A percentile compares a stretch with the other conserved stretches of the same genome.
Evolutionary conservation across 1,139 yeast species (phyloP).

Genomic region (Pichia sp.): DNA sequence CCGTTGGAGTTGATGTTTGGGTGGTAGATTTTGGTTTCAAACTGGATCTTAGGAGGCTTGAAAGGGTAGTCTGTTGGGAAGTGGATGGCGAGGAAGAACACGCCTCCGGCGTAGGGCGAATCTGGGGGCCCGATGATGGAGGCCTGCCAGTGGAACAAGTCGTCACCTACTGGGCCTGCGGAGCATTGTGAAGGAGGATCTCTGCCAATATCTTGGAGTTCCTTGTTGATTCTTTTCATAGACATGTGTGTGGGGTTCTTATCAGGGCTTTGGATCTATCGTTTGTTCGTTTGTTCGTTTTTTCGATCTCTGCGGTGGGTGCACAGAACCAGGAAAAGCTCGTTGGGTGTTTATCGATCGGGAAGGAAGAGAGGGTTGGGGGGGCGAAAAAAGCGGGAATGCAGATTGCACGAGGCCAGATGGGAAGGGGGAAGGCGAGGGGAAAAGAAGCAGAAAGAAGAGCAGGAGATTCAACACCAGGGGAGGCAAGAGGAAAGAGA

Average conservation of each 20-base stretch:
- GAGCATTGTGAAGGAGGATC: slow-evolving; percentile 99
- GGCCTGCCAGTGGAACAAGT: slow-evolving; percentile 57
- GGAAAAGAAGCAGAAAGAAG: too few relatives aligned
- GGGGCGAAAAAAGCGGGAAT: background rate
- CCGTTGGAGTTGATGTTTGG: slow-evolving; percentile 70
- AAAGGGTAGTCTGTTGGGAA: slow-evolving; percentile 63
- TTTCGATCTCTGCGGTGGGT: too few relatives aligned
- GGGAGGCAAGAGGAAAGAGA: too few relatives aligned
- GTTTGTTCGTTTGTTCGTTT: too few relatives aligned
- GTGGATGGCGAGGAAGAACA: slow-evolving; percentile 47
- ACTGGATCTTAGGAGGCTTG: slow-evolving; percentile 55
- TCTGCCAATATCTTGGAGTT: slow-evolving; percentile 91
- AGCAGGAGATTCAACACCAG: too few relatives aligned
- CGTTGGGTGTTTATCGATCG: too few relatives aligned
- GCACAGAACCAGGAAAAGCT: too few relatives aligned
- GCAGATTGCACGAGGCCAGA: background rate
- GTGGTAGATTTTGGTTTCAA: slow-evolving; percentile 65
- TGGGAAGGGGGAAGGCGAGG: background rate
- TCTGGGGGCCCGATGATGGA: slow-evolving; percentile 60
- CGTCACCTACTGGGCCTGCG: slow-evolving; percentile 97
- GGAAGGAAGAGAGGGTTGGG: background rate
- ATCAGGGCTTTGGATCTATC: too few relatives aligned
- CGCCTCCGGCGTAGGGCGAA: slow-evolving; percentile 55
- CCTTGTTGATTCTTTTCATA: slow-evolving; percentile 92
- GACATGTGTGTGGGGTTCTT: slow-evolving; percentile 48